A percentile compares a stretch with the other conserved stretches of the same genome.
phyloP scores from a whole-genome alignment of 768 basidiomycete genomes.

The Macrocybe gigantea region DNA sequence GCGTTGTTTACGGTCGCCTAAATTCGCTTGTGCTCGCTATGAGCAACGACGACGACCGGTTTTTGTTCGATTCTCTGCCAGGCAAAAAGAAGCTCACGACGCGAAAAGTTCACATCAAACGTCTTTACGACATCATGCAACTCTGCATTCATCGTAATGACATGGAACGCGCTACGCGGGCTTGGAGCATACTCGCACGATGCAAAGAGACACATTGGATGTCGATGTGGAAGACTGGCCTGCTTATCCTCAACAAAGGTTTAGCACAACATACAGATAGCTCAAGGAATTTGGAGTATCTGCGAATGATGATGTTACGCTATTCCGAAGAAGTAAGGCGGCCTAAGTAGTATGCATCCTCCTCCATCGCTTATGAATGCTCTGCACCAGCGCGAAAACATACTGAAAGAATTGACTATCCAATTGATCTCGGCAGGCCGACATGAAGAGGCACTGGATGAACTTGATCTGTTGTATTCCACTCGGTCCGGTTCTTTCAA shows the following conservation, averaged over 20 bases:
- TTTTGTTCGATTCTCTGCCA: conserved; percentile 54
- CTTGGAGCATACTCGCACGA: conserved; percentile 69
- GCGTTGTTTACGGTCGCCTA: no score
- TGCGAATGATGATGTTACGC: conserved; percentile 69
- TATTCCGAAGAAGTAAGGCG: conserved; percentile 55
- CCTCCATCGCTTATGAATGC: conserved; percentile 1
- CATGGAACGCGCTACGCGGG: conserved; percentile 52
- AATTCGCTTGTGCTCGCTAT: no score
- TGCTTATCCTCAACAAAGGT: conserved; percentile 41
- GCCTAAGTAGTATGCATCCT: not conserved
- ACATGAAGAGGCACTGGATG: conserved; percentile 71
- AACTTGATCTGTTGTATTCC: conserved; percentile 70
- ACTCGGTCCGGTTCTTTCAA: not conserved
- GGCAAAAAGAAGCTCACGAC: conserved; percentile 44
- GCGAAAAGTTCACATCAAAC: conserved; percentile 67
- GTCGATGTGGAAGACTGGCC: conserved; percentile 62
- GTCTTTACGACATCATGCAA: conserved; percentile 70
- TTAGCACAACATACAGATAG: conserved; percentile 19
- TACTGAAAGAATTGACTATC: conserved; percentile 73
- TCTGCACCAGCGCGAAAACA: conserved; percentile 53
- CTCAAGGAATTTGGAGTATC: conserved; percentile 43
- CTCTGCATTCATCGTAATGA: conserved; percentile 66
- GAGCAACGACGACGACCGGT: no score
- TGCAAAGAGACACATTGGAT: conserved; percentile 80
- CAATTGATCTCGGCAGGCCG: conserved; percentile 52